Percentiles rank a stretch among this genome's conserved stretches.
phyloP scores from a whole-genome alignment of 2,329 filamentous ascomycete species.

The Talaromyces sp. region DNA sequence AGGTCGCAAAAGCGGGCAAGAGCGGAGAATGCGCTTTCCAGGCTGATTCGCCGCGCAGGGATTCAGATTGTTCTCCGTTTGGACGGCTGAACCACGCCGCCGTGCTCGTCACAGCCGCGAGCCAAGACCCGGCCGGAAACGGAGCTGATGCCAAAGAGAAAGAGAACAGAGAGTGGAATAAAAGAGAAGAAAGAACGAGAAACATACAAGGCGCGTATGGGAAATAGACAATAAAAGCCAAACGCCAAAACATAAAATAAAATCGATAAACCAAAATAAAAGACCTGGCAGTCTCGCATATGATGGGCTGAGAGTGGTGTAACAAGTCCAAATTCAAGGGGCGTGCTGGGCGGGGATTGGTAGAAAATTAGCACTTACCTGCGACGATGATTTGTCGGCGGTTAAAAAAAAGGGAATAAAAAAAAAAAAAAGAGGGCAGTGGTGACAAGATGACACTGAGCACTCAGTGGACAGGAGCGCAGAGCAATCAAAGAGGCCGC shows the following conservation, averaged over 20 bases:
- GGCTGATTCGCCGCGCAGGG: slow-evolving; percentile 16
- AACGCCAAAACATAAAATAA: not conserved
- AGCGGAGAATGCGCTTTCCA: slow-evolving; percentile 1
- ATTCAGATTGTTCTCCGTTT: not conserved
- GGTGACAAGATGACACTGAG: not conserved
- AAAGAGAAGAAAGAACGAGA: not conserved
- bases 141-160: not conserved
- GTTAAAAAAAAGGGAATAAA: slow-evolving; percentile 1
- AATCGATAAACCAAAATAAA: not conserved
- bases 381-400: slow-evolving; percentile 18
- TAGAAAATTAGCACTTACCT: slow-evolving; percentile 16
- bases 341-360: slow-evolving; percentile 1
- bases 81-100: slow-evolving; percentile 7
- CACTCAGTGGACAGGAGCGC: not conserved
- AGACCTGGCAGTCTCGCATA: not conserved
- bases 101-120: not conserved
- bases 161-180: not conserved
- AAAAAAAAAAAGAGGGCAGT: not conserved
- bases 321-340: not conserved
- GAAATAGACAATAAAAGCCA: too few relatives aligned
- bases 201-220: too few relatives aligned
- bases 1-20: not conserved
- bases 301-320: slow-evolving; percentile 1
- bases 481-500: not conserved
- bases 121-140: not conserved